Base-by-base conservation (phyloP, 208 protist species). In the Leishmania aethiopica region DNA sequence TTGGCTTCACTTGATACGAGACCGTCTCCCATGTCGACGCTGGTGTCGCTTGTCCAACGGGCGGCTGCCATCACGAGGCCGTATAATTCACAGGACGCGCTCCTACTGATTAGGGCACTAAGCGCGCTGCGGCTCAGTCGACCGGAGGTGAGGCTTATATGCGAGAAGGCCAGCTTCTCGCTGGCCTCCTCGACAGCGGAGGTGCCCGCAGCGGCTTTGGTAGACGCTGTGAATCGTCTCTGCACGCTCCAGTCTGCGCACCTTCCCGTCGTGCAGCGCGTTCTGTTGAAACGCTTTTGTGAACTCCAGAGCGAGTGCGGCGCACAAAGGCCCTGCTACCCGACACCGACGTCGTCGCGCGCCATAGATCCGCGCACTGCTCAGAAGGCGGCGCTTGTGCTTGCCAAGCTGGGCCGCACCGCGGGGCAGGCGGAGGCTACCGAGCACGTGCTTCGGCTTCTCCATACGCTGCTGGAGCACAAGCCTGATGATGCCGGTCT, bases 141-240 rank as follows among this genome's bases (percentile, higher is more conserved):
- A 3, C 81, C 84, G 57, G 79, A 87, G 28, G 88, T 96, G 49
- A 78, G 79, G 10, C 0, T 49, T 15, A 78, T 95, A 17, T 92
- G 89, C 69, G 90, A 93, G 70, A 95, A 91, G 78, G 89, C 89
- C 45, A 86, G 87, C 77, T 89, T 95, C 75, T 79, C 89, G 1
- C 79, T 96, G 32, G 88, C 89, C 8, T 90, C 92, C 7, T 85
- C 84, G 19, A 78, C 83, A 8, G 59, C 77, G 2, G 79, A 83
- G 49, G 85, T 90, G n/a, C 60, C 70, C 0, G 69, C 83, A 11
- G 86, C 89, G 37, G 78, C 89, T 6, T 66, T 89, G 6, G 74
- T 94, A 2, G 93, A 96, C 51, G 74, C 78, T 2, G 86, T 94
- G 2, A 89, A 92, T 69, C 47, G 80, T 3, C 85, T 96, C 32